Percentiles rank a stretch among this genome's conserved stretches.
phyloP scores from a whole-genome alignment of 2,329 filamentous ascomycete species.

The Delphinella strobiligena region DNA sequence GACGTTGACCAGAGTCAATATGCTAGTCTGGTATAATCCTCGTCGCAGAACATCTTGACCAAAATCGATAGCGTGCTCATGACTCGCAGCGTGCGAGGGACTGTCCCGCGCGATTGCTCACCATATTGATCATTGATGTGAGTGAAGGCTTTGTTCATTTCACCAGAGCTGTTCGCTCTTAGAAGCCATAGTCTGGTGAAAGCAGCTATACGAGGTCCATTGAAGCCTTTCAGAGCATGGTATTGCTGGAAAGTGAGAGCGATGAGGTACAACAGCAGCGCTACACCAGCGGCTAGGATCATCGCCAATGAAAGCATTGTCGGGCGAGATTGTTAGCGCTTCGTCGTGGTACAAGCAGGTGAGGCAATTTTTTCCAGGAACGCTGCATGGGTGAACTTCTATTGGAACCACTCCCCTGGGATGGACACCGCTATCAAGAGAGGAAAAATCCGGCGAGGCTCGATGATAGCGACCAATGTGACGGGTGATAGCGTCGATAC shows the following conservation, averaged over 20 bases:
- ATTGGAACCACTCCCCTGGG: neutral
- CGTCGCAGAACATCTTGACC: too few species aligned
- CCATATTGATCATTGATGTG: constrained; percentile 25
- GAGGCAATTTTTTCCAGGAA: neutral
- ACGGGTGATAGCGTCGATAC: neutral
- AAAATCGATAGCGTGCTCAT: too few species aligned
- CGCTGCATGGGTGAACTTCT: neutral
- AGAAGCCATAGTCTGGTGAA: constrained; percentile 28
- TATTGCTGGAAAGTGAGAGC: constrained; percentile 19
- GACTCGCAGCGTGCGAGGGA: too few species aligned
- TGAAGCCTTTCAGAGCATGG: constrained; percentile 21
- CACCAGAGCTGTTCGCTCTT: constrained; percentile 22
- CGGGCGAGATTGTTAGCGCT: neutral
- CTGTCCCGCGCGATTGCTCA: constrained; percentile 15
- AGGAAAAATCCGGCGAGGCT: neutral
- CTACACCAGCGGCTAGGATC: constrained; percentile 10
- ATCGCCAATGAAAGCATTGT: neutral
- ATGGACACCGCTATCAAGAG: too few species aligned
- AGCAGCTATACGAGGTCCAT: constrained; percentile 25
- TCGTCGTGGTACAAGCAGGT: neutral
- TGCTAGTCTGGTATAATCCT: too few species aligned
- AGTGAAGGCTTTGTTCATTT: constrained; percentile 26
- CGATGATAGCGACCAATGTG: too few species aligned
- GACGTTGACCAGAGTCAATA: too few species aligned
- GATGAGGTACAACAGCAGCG: constrained; percentile 10